These are phyloP conservation scores for Agrocybe praecox DNA, from an alignment of 768 basidiomycete species.

Conservation along the genomic window DNA sequence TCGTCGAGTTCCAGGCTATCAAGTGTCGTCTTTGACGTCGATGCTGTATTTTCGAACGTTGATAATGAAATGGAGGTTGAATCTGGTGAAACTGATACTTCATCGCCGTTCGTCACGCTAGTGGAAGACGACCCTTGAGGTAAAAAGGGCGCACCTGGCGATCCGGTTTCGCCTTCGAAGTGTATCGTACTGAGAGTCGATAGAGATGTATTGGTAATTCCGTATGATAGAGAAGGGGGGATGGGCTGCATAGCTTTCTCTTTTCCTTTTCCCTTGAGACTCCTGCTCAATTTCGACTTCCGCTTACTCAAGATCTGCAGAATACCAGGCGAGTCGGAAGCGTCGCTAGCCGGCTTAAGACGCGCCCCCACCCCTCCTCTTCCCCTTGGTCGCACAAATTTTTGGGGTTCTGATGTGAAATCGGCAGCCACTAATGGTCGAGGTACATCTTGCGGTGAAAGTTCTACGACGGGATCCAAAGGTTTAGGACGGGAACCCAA, in stretches of 20 bases:
- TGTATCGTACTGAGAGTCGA: constrained; percentile 19
- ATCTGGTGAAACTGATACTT: neutral
- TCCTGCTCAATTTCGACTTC: neutral
- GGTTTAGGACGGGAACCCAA: constrained; percentile 14
- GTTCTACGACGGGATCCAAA: constrained; percentile 1
- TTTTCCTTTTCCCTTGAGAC: constrained; percentile 7
- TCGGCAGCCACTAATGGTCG: neutral
- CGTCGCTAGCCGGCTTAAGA: neutral
- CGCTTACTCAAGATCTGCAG: constrained; percentile 6
- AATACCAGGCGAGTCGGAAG: neutral
- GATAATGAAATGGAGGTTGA: neutral
- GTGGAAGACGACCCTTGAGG: neutral
- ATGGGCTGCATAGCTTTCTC: constrained; percentile 9
- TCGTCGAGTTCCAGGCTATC: constrained; percentile 7
- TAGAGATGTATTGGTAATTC: constrained; percentile 10
- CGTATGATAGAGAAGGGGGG: constrained; percentile 4
- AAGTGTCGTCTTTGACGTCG: constrained; percentile 2
- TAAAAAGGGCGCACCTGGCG: constrained; percentile 12
- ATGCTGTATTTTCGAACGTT: constrained; percentile 8
- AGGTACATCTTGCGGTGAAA: neutral
- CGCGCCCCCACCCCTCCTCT: constrained; percentile 8
- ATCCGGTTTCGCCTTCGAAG: constrained; percentile 14
- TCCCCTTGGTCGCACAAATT: constrained; percentile 9
- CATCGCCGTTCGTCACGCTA: neutral
- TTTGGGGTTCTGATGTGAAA: neutral